These are phyloP conservation scores for Kwoniella shivajii DNA, from an alignment of 1,284 basidiomycete species.

Conservation along the genomic window DNA sequence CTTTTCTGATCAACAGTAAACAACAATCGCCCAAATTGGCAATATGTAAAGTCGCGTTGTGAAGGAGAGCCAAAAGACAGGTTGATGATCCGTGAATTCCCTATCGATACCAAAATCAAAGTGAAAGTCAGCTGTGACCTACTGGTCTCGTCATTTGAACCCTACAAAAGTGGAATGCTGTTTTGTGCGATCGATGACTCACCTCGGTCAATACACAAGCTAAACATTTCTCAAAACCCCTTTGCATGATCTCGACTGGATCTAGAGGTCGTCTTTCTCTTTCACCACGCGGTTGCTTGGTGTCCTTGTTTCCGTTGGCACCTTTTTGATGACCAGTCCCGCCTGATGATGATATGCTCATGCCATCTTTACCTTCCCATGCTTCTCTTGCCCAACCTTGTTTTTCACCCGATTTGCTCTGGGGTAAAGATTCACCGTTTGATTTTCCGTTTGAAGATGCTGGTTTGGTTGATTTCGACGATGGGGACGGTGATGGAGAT, in stretches of 20 bases:
- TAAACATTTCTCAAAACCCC: constrained; percentile 60
- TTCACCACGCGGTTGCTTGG: too few species aligned
- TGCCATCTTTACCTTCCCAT: constrained; percentile 13
- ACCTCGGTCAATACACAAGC: constrained; percentile 55
- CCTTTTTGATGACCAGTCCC: not conserved
- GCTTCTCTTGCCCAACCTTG: constrained; percentile 18
- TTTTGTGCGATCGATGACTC: too few species aligned
- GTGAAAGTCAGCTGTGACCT: constrained; percentile 1
- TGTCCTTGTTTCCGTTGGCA: not conserved
- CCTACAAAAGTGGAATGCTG: too few species aligned
- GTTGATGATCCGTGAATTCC: constrained; percentile 60
- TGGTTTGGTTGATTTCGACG: too few species aligned
- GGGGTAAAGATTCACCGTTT: too few species aligned
- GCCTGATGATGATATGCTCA: not conserved
- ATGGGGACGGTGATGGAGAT: too few species aligned
- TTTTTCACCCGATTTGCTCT: not conserved
- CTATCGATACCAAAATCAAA: constrained; percentile 4
- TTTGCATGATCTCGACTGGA: constrained; percentile 62
- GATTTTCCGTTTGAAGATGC: not conserved
- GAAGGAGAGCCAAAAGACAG: constrained; percentile 60
- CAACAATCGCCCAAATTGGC: constrained; percentile 93
- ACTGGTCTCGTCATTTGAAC: too few species aligned
- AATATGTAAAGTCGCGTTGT: constrained; percentile 77
- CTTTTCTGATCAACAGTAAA: constrained; percentile 77
- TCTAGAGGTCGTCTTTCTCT: constrained; percentile 49